Base-by-base conservation (phyloP, 2,329 filamentous ascomycete species). In the Huntiella bhutanensis region DNA sequence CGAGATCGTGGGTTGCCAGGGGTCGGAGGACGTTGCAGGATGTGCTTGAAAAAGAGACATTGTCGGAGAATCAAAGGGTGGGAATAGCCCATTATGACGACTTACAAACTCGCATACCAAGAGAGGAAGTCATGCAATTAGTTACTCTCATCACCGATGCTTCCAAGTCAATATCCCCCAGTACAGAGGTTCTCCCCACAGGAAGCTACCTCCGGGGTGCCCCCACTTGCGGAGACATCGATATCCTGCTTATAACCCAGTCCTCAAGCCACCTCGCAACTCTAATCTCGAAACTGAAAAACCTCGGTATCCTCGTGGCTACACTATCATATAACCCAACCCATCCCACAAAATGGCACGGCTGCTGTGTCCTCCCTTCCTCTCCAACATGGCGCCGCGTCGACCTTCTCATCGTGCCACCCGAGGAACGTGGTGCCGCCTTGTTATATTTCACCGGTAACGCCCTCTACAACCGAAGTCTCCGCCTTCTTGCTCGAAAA, bases 391-490 rank as follows among this genome's bases (percentile, higher is more conserved):
- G 85, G 86, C 71, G 86, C 6, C 73, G 86, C 2, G 80, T 95
- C 51, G 87, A 95, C 57, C 71, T 95, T 15, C 65, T 95, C 1
- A 70, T 92, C 3, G 87, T 94, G 1, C 86, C 87, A 0, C 77
- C 77, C 53, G 66, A 72, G 2, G 79, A 94, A 59, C 69, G 85
- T 43, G 88, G 88, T 1, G 87, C 83, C 0, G 86, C 87, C 0
- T 59, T 95, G 51, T 71, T 95, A n/a, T 95, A 95, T 57, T 96
- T 95, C 56, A 95, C 88, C 0, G 88, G 88, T 1, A 91, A 95
- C 54, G 87, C 94, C 57, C 80, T 94, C 33, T 95, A 95, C 64
- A 95, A 95, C 59, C 69, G 87, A 12, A 92, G 83, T 56, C 73
- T 95, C 59, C 66, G 88, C 52, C 62, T 92, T 12, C 60, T 95